phyloP scores from a whole-genome alignment of 352 stramenopile species.

The Pythium aristosporum region DNA sequence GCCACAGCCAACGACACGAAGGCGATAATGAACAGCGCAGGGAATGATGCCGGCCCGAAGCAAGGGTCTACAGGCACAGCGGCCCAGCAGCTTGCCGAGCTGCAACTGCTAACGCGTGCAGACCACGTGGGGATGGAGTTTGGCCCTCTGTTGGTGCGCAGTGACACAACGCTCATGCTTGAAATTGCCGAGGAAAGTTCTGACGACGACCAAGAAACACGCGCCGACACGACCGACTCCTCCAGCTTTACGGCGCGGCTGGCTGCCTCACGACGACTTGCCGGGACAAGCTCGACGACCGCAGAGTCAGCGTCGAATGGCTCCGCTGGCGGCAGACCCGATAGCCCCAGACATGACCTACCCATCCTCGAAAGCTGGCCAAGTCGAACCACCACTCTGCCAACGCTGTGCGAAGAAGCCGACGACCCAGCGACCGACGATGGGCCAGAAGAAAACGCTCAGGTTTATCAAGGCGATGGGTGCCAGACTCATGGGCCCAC shows the following conservation, averaged over 20 bases:
- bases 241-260: constrained; percentile 23
- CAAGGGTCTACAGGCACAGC: not conserved
- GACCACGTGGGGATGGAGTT: constrained; percentile 17
- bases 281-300: not conserved
- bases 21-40: not conserved
- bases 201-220: constrained; percentile 5
- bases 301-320: not conserved
- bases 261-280: constrained; percentile 23
- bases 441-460: not conserved
- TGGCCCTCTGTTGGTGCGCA: constrained; percentile 3
- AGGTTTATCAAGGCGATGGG: not conserved
- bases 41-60: not conserved
- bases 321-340: not conserved
- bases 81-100: constrained; percentile 42
- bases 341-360: not conserved
- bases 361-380: not conserved
- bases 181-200: constrained; percentile 5
- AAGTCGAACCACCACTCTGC: constrained; percentile 7
- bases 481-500: too few relatives aligned
- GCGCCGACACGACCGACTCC: not conserved
- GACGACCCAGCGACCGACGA: constrained; percentile 12
- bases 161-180: constrained; percentile 9
- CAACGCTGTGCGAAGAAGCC: constrained; percentile 21
- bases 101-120: constrained; percentile 41
- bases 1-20: not conserved